These are phyloP conservation scores for Zalaria sp. DNA, from an alignment of 2,329 filamentous ascomycete species.

Conservation along the genomic window DNA sequence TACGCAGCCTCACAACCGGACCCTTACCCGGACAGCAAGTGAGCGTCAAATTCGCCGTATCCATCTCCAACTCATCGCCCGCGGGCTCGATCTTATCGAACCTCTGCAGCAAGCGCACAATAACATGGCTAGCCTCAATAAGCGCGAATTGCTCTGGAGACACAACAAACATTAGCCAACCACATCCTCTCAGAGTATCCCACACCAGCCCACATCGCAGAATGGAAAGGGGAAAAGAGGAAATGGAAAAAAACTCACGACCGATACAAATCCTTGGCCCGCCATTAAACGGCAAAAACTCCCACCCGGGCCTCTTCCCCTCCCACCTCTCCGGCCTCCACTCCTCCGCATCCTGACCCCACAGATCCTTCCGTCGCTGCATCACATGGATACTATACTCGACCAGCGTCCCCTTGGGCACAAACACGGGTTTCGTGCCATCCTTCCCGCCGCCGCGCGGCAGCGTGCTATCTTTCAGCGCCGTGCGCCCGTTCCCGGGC, in stretches of 20 bases:
- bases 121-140: slow-evolving; percentile 18
- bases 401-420: slow-evolving; percentile 32
- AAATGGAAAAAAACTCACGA: not conserved
- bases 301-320: slow-evolving; percentile 13
- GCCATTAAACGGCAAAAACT: slow-evolving; percentile 22
- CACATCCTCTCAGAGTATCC: too few species aligned
- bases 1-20: not conserved
- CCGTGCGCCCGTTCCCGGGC: slow-evolving; percentile 37
- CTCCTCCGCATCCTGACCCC: slow-evolving; percentile 33
- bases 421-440: slow-evolving; percentile 33
- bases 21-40: slow-evolving; percentile 3
- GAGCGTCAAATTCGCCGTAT: slow-evolving; percentile 2
- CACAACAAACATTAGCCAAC: not conserved
- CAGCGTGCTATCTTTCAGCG: slow-evolving; percentile 34
- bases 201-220: not conserved
- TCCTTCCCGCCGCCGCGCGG: slow-evolving; percentile 36
- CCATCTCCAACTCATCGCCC: not conserved
- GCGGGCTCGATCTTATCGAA: slow-evolving; percentile 15
- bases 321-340: slow-evolving; percentile 36
- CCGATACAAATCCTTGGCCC: slow-evolving; percentile 14
- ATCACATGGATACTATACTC: slow-evolving; percentile 32
- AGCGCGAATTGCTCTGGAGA: slow-evolving; percentile 12
- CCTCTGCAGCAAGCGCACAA: slow-evolving; percentile 15
- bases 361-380: slow-evolving; percentile 35
- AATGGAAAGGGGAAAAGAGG: not conserved